Conservation (phyloP, 2,329 filamentous ascomycete genomes). For the Microascus cirrosus region DNA sequence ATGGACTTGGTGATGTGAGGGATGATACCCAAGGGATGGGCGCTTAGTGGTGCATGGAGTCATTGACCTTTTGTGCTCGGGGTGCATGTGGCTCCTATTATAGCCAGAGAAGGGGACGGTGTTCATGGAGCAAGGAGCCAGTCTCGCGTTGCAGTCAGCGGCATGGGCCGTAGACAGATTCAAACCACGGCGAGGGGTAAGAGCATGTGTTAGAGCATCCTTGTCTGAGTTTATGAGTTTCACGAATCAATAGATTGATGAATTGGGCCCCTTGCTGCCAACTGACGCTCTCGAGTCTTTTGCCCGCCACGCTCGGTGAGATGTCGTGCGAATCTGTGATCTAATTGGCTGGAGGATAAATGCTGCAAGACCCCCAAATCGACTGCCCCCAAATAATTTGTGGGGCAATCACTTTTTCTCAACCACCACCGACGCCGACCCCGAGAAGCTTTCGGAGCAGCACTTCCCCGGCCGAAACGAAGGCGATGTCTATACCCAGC, state of each 20-base stretch:
- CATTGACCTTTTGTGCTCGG: background rate
- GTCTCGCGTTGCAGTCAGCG: background rate
- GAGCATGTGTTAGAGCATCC: background rate
- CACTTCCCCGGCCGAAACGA: background rate
- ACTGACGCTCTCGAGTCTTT: background rate
- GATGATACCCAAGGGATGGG: background rate
- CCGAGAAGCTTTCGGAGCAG: background rate
- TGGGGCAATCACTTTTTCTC: background rate
- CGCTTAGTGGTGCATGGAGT: background rate
- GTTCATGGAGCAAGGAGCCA: background rate
- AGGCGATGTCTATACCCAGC: background rate
- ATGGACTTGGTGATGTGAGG: slow-evolving; percentile 1
- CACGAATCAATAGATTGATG: slow-evolving; percentile 1
- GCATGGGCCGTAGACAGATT: background rate
- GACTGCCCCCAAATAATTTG: background rate
- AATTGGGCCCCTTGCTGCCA: background rate
- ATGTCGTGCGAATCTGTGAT: background rate
- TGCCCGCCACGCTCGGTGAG: background rate
- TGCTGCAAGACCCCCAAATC: background rate
- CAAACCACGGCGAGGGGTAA: too few species aligned
- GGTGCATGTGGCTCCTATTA: too few species aligned
- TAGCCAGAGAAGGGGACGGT: background rate
- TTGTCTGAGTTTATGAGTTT: background rate
- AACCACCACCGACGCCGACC: background rate
- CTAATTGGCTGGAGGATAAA: background rate